Conservation (phyloP, 208 protist species). For the Lotmaria passim region DNA sequence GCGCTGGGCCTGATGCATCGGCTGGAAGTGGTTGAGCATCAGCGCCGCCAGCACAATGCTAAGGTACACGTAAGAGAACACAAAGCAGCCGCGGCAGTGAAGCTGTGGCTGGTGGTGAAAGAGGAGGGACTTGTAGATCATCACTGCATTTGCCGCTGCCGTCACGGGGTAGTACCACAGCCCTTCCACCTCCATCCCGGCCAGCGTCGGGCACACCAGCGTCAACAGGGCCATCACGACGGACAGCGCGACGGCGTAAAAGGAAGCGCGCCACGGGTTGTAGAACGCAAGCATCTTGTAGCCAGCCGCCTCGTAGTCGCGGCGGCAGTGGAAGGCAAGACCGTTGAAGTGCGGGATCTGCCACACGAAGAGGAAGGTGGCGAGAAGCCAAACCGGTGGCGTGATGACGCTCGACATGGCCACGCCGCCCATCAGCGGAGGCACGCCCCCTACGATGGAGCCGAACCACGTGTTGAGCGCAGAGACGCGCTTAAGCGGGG, state of each 20-base stretch:
- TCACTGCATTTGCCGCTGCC: slow-evolving; percentile 57
- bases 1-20: slow-evolving; percentile 41
- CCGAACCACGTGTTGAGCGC: slow-evolving; percentile 92
- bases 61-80: slow-evolving; percentile 91
- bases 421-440: slow-evolving; percentile 89
- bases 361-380: slow-evolving; percentile 84
- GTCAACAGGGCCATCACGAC: slow-evolving; percentile 73
- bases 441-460: slow-evolving; percentile 91
- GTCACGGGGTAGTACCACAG: slow-evolving; percentile 79
- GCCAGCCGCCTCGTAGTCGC: slow-evolving; percentile 89
- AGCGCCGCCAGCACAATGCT: slow-evolving; percentile 70
- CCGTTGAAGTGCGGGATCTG: slow-evolving; percentile 94
- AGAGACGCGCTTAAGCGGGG: slow-evolving; percentile 87
- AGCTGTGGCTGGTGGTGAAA: slow-evolving; percentile 76
- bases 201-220: slow-evolving; percentile 47
- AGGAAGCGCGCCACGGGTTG: slow-evolving; percentile 85
- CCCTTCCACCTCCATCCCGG: slow-evolving; percentile 61
- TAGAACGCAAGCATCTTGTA: slow-evolving; percentile 93
- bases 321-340: slow-evolving; percentile 87
- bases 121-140: slow-evolving; percentile 88
- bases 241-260: slow-evolving; percentile 83
- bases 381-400: slow-evolving; percentile 71
- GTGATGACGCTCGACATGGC: slow-evolving; percentile 59
- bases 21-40: slow-evolving; percentile 84
- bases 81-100: slow-evolving; percentile 90